These are phyloP conservation scores for Saturnispora sekii DNA, from an alignment of 805 yeast species.

Conservation along the genomic window DNA sequence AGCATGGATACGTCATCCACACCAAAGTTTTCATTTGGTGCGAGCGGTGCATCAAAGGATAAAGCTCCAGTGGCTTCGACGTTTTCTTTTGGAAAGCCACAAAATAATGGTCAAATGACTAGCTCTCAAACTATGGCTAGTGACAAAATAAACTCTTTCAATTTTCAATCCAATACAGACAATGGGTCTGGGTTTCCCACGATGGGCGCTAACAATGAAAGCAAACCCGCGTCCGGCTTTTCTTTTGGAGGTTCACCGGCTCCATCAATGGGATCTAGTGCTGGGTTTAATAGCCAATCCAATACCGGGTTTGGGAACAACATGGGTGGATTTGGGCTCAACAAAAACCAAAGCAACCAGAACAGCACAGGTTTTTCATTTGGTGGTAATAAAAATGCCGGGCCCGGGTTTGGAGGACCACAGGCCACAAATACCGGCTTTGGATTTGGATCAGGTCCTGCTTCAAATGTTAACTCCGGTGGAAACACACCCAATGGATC, in stretches of 20 bases:
- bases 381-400: too few relatives aligned
- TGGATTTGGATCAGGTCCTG: constrained; percentile 8
- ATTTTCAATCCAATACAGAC: not conserved
- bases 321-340: not conserved
- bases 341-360: not conserved
- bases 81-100: too few relatives aligned
- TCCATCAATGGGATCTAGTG: not conserved
- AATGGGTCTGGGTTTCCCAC: constrained; percentile 1
- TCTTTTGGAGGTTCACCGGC: not conserved
- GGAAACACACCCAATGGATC: constrained; percentile 2
- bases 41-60: too few relatives aligned
- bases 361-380: not conserved
- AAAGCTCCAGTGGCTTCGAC: too few relatives aligned
- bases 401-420: not conserved
- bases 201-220: not conserved
- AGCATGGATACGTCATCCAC: too few relatives aligned
- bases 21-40: too few relatives aligned
- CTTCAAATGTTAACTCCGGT: constrained; percentile 1
- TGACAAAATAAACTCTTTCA: not conserved
- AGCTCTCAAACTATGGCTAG: too few relatives aligned
- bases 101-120: too few relatives aligned
- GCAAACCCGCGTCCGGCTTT: not conserved
- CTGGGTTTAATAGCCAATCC: not conserved
- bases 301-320: constrained; percentile 3
- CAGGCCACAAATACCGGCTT: not conserved